A percentile compares a stretch with the other conserved stretches of the same genome.
Conservation (phyloP, 2,329 filamentous ascomycete species). For the Cercospora beticola region DNA sequence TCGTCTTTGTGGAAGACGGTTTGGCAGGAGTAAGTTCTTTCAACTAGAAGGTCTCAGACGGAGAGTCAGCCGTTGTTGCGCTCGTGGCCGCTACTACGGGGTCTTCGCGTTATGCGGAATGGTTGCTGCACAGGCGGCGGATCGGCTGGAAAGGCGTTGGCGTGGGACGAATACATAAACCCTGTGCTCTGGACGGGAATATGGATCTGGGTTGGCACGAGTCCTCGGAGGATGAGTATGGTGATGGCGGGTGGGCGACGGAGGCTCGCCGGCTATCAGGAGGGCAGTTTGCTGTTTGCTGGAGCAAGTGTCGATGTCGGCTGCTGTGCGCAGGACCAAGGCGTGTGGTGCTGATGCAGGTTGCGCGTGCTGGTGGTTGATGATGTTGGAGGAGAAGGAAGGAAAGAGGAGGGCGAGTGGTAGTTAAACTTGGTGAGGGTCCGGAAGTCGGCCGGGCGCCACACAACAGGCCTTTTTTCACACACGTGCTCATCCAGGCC, state of each 20-base stretch:
- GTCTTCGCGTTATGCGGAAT: constrained; percentile 95
- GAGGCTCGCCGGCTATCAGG: constrained; percentile 18
- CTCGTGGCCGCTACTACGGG: constrained; percentile 77
- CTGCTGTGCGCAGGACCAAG: constrained; percentile 17
- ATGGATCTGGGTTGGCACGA: constrained; percentile 22
- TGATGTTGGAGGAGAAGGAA: constrained; percentile 11
- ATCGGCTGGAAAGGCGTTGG: constrained; percentile 90
- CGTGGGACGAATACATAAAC: constrained; percentile 99
- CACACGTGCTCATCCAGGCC: background rate
- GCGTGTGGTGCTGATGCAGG: constrained; percentile 11
- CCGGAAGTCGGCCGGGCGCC: background rate
- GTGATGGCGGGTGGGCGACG: constrained; percentile 22
- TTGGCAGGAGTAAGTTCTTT: constrained; percentile 16
- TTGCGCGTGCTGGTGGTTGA: background rate
- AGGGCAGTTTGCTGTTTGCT: constrained; percentile 18
- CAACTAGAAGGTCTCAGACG: constrained; percentile 20
- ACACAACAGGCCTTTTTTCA: background rate
- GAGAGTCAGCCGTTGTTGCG: constrained; percentile 79
- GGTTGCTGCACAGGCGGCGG: constrained; percentile 83
- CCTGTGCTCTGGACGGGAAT: constrained; percentile 31
- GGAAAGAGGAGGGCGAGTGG: background rate
- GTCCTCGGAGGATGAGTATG: constrained; percentile 24
- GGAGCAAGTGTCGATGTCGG: constrained; percentile 7
- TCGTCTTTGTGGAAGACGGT: constrained; percentile 21
- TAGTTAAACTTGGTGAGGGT: background rate